Evolutionary conservation across 2,329 filamentous ascomycete species (phyloP), one percentile per base, ranked within the genome.

Genomic region (Colletotrichum gloeosporioides): DNA sequence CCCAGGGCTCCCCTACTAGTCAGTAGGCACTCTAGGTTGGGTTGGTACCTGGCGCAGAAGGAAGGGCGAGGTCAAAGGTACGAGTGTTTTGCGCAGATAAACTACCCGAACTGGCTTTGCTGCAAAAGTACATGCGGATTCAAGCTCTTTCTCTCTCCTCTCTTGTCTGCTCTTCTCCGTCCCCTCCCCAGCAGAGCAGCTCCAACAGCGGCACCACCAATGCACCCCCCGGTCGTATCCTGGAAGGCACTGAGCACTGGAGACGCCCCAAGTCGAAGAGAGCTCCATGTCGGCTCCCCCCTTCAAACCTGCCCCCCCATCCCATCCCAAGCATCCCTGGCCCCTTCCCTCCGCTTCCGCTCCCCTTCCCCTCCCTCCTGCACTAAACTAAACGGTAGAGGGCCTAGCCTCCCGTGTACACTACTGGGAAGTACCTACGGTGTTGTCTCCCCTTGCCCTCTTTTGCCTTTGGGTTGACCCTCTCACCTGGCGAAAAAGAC

Each of bases 181-280:
- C 59, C 59, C 29, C 29, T 62, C 57, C 31, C 57, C 57, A 57
- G n/a, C 53, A 15, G n/a, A 27, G 57, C 36, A 34, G 65, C 36
- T 12, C 18, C 44, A 49, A 10, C n/a, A 49, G n/a, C 44, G 10
- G n/a, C 44, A 49, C 10, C 44, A 36, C 66, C 66, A 32, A 55
- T 69, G 57, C 70, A 73, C 71, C 66, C 65, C 66, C 66, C 12
- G 71, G 16, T 59, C 71, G 10, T 39, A 64, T 71, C 66, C 68
- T 49, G 22, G 71, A 34, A 32, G 29, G 62, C 69, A 32, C 53
- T 61, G 69, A 31, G 29, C 31, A 39, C 49, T 66, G 63, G 63
- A 53, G 15, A 66, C 63, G 18, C 36, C 44, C 63, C 63, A 44
- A 66, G 36, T 29, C 63, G 18, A 62, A 18, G 36, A 29, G 36